Evolutionary conservation across 768 basidiomycete genomes (phyloP).

Genomic region (Dioszegia aurantiaca): DNA sequence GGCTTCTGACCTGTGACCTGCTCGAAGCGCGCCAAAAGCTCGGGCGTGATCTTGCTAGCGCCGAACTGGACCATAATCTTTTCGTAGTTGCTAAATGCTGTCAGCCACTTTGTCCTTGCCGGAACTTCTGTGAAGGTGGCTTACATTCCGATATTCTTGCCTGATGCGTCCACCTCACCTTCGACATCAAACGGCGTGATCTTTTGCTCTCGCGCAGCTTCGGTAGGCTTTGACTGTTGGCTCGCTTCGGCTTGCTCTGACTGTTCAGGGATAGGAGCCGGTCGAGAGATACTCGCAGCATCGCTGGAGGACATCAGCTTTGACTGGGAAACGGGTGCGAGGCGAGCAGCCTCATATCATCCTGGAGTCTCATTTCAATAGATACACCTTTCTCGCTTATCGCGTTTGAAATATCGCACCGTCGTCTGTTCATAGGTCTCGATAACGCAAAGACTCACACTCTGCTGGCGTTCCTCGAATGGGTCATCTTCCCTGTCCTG

Average conservation of each 20-base stretch:
- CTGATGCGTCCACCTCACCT: conserved; percentile 80
- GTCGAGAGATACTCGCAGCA: not conserved
- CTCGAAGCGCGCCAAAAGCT: conserved; percentile 83
- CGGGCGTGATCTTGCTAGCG: conserved; percentile 72
- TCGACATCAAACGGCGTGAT: conserved; percentile 98
- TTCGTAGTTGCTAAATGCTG: conserved; percentile 78
- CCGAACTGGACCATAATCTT: conserved; percentile 93
- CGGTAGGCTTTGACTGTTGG: conserved; percentile 2
- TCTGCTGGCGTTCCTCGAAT: conserved; percentile 41
- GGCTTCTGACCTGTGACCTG: conserved; percentile 81
- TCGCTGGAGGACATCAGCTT: conserved; percentile 4
- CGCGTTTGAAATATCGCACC: not conserved
- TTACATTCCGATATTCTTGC: conserved; percentile 63
- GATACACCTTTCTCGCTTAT: no score
- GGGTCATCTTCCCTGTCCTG: conserved; percentile 45
- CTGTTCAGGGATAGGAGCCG: conserved; percentile 13
- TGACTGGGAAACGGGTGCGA: not conserved
- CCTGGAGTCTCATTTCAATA: no score
- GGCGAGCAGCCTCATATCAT: no score
- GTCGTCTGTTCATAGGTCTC: not conserved
- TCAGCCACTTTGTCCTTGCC: not conserved
- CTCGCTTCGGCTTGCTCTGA: conserved; percentile 6
- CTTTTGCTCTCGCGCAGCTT: conserved; percentile 60
- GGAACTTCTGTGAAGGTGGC: conserved; percentile 12
- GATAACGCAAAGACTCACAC: conserved; percentile 27